phyloP scores from a whole-genome alignment of 1,284 basidiomycete species.

The Violaceomyces palustris region DNA sequence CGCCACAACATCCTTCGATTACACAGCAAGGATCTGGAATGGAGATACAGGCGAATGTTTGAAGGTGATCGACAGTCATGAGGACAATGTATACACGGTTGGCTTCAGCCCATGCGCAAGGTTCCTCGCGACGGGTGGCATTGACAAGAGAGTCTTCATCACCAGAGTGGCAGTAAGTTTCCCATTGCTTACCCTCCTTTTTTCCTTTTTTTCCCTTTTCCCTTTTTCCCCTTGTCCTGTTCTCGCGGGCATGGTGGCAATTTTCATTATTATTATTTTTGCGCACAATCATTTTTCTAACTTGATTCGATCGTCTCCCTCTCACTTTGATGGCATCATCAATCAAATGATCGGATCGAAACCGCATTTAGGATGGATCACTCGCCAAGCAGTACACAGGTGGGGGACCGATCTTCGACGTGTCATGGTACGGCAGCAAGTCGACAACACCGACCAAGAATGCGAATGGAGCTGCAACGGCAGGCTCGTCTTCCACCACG shows the following conservation, averaged over 20 bases:
- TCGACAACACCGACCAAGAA: slow-evolving; percentile 14
- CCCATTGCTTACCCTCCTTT: neutral
- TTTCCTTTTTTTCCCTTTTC: too few species aligned
- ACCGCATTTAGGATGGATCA: slow-evolving; percentile 24
- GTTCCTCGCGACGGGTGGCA: slow-evolving; percentile 48
- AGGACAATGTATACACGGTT: slow-evolving; percentile 46
- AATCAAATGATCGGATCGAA: too few species aligned
- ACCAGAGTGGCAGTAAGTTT: slow-evolving; percentile 29
- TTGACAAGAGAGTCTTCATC: slow-evolving; percentile 43
- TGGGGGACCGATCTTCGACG: slow-evolving; percentile 30
- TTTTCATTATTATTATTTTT: too few species aligned
- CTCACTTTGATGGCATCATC: too few species aligned
- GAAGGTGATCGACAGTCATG: slow-evolving; percentile 42
- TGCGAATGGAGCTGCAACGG: slow-evolving; percentile 4
- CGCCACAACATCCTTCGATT: slow-evolving; percentile 49
- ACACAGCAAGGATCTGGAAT: slow-evolving; percentile 50
- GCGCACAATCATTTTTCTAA: too few species aligned
- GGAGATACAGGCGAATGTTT: slow-evolving; percentile 47
- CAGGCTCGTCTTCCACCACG: neutral
- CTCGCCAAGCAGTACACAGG: slow-evolving; percentile 33
- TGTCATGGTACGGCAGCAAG: slow-evolving; percentile 23
- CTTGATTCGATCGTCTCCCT: too few species aligned
- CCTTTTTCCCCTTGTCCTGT: too few species aligned
- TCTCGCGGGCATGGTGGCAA: too few species aligned
- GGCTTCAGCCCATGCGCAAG: slow-evolving; percentile 46